Percentiles rank a stretch among this genome's conserved stretches.
Evolutionary conservation across 352 stramenopile genomes (phyloP).

Genomic region (Phytopythium delawarense): DNA sequence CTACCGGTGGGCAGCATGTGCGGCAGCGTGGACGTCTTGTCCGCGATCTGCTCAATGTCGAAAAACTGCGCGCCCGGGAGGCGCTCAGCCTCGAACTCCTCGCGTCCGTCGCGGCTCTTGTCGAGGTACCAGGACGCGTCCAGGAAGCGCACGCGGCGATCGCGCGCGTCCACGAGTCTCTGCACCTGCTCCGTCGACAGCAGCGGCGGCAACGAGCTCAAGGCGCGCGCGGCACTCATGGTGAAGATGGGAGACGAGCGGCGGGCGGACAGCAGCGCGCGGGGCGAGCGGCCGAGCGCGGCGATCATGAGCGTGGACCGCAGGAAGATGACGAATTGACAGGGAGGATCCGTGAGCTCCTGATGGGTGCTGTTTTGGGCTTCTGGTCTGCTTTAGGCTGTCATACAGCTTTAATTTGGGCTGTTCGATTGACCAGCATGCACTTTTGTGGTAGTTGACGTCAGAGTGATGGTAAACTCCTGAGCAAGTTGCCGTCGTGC

Average conservation of each 20-base stretch:
- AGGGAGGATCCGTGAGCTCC: too few species aligned
- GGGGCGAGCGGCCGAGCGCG: not conserved
- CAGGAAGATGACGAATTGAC: too few species aligned
- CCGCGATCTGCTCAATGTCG: slow-evolving; percentile 88
- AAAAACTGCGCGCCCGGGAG: slow-evolving; percentile 88
- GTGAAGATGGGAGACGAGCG: slow-evolving; percentile 7
- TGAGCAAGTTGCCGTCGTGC: too few species aligned
- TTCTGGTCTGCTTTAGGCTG: too few species aligned
- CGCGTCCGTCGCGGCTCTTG: slow-evolving; percentile 57
- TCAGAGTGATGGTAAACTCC: too few species aligned
- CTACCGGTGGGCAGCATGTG: slow-evolving; percentile 77
- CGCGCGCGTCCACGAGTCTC: slow-evolving; percentile 19
- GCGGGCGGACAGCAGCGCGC: not conserved
- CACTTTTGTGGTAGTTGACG: too few species aligned
- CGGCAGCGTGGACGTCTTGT: slow-evolving; percentile 65
- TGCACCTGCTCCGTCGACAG: slow-evolving; percentile 52
- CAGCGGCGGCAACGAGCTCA: slow-evolving; percentile 32
- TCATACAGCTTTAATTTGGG: too few species aligned
- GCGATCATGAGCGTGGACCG: not conserved
- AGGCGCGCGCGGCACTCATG: slow-evolving; percentile 12
- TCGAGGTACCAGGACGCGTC: slow-evolving; percentile 84
- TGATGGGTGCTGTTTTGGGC: too few species aligned
- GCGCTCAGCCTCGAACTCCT: slow-evolving; percentile 53
- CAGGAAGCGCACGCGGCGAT: slow-evolving; percentile 51
- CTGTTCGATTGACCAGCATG: too few species aligned